Evolutionary conservation across 441 rosid genomes (phyloP), one percentile per base, ranked within the genome.

Genomic region (Pelargonium australe): DNA sequence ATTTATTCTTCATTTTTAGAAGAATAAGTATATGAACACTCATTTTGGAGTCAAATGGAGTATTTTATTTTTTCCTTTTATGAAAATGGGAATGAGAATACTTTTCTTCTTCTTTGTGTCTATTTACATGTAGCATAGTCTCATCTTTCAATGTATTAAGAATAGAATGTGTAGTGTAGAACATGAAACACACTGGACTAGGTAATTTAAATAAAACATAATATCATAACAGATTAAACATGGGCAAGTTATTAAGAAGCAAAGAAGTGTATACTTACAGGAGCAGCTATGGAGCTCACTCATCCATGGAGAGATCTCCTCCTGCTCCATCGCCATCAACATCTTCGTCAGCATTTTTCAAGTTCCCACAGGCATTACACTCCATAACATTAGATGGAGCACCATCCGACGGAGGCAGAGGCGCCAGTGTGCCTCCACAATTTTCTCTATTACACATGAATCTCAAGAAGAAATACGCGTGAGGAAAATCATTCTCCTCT

Each of bases 361-460:
- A 67, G 68, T 70, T 84, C 68, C 96, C 92, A 53, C 98, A 93
- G 40, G 85, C 90, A 81, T 93, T 90, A 72, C 95, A 90, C 75
- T 90, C 98, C 83, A 93, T 64, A 64, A 87, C 68, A 65, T 71
- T 76, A n/a, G 90, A 83, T 14, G 79, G 73, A 31, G 72, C 71
- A n/a, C 7, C 58, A 65, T 58, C 64, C 0, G 84, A 76, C 0
- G 85, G 88, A 1, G 89, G 86, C 77, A 89, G 61, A 16, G 96
- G 96, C 62, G 98, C 92, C 1, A 89, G 64, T 11, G 97, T 90
- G 11, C 97, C 98, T 68, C 89, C 69, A 47, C 98, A 92, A 70
- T 85, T 85, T 62, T 82, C 76, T 47, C 75, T 70, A 65, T 71
- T 74, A 69, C 98, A 93, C 94, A 90, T 80, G 72, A 85, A 93